These are phyloP conservation scores for Tetracentron sinense DNA, from an alignment of 164 flowering plant genomes.

Conservation along the genomic window DNA sequence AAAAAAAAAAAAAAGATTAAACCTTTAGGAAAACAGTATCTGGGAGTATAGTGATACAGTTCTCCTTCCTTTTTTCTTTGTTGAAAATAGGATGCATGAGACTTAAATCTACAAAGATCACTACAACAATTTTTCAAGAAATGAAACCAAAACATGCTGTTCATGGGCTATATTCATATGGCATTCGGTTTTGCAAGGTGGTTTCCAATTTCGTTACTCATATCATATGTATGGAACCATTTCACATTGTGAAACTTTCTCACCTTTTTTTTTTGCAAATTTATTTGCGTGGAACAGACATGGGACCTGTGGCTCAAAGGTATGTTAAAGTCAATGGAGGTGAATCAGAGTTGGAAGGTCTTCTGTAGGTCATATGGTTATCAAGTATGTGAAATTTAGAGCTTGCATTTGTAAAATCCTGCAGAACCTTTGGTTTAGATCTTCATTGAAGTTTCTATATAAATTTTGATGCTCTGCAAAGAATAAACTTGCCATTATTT, in stretches of 20 bases:
- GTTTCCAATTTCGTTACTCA: too few relatives aligned
- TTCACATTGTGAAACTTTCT: not conserved
- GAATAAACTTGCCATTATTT: too few relatives aligned
- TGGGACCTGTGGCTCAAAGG: not conserved
- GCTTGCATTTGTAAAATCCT: not conserved
- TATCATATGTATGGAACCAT: too few relatives aligned
- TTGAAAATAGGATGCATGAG: too few relatives aligned
- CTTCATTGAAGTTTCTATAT: conserved; percentile 4
- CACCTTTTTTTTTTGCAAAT: not conserved
- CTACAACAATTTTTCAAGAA: too few relatives aligned
- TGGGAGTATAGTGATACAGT: not conserved
- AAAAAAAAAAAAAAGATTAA: too few relatives aligned
- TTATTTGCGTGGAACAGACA: conserved; percentile 4
- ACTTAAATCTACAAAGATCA: too few relatives aligned
- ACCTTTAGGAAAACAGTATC: not conserved
- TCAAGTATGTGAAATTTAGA: not conserved
- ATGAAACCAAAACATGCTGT: too few relatives aligned
- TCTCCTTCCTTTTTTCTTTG: too few relatives aligned
- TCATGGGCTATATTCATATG: not conserved
- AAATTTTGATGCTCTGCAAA: too few relatives aligned
- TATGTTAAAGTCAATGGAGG: not conserved
- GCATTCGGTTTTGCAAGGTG: too few relatives aligned
- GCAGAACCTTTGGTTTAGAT: conserved; percentile 6
- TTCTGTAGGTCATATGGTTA: not conserved
- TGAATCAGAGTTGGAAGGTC: not conserved